Percentiles rank a stretch among this genome's conserved stretches.
Conservation (phyloP, 1,284 basidiomycete genomes). For the Phaffia rhodozyma region DNA sequence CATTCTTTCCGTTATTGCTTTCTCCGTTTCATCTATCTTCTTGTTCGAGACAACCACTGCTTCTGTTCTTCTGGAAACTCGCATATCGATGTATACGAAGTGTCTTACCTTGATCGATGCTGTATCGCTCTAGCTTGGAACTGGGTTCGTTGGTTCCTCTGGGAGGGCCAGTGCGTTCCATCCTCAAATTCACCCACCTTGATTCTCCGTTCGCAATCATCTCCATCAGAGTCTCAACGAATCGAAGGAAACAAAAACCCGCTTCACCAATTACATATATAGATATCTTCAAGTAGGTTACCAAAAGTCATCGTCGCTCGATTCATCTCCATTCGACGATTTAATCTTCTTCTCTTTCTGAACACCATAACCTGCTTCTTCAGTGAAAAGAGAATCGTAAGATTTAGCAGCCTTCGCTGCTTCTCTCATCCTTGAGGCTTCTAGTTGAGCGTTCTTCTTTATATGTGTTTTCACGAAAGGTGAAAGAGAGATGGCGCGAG, state of each 20-base stretch:
- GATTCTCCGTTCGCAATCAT: too few species aligned
- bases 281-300: not conserved
- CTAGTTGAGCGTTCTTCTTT: slow-evolving; percentile 58
- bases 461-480: not conserved
- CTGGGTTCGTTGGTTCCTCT: slow-evolving; percentile 16
- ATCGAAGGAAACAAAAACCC: too few species aligned
- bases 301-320: slow-evolving; percentile 17
- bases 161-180: slow-evolving; percentile 11
- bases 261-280: too few species aligned
- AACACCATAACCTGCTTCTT: slow-evolving; percentile 15
- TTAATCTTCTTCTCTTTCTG: not conserved
- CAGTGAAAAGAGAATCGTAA: slow-evolving; percentile 9
- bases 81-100: not conserved
- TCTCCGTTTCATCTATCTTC: not conserved
- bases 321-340: not conserved
- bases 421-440: slow-evolving; percentile 52
- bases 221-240: too few species aligned
- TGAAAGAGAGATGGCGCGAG: not conserved
- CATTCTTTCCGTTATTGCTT: not conserved
- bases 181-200: not conserved
- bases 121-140: slow-evolving; percentile 9
- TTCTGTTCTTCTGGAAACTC: not conserved
- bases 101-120: slow-evolving; percentile 17
- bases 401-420: slow-evolving; percentile 46
- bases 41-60: not conserved